Conservation (phyloP, 805 yeast genomes). For the Yarrowia hollandica region DNA sequence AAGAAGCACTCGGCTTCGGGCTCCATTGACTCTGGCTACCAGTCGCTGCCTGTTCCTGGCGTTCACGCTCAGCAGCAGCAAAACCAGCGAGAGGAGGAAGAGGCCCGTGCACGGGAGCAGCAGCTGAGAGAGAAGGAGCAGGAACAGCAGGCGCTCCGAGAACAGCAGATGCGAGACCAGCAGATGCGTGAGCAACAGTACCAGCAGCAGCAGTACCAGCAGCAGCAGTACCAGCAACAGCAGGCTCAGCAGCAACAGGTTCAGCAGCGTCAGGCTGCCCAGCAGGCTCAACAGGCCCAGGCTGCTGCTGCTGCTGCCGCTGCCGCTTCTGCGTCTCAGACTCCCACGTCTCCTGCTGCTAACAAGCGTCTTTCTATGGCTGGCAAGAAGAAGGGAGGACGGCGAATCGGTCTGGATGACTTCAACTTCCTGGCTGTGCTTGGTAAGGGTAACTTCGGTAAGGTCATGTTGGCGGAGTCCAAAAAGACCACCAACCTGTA, state of each 20-base stretch:
- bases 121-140: slow-evolving; percentile 31
- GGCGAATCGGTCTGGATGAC: slow-evolving; percentile 80
- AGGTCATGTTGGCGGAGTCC: slow-evolving; percentile 95
- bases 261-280: slow-evolving; percentile 26
- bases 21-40: neutral
- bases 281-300: slow-evolving; percentile 17
- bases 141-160: slow-evolving; percentile 34
- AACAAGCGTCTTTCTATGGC: neutral
- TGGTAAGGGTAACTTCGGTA: slow-evolving; percentile 98
- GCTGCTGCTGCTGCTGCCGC: neutral
- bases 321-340: neutral
- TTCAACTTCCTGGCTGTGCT: slow-evolving; percentile 90
- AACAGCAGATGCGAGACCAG: slow-evolving; percentile 28
- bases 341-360: no score
- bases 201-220: slow-evolving; percentile 21
- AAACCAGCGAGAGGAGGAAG: neutral
- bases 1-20: neutral
- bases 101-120: slow-evolving; percentile 5
- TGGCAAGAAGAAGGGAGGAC: slow-evolving; percentile 30
- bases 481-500: slow-evolving; percentile 77
- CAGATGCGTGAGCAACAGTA: slow-evolving; percentile 30
- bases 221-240: slow-evolving; percentile 29
- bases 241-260: slow-evolving; percentile 31
- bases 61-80: neutral
- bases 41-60: slow-evolving; percentile 2